Base-by-base conservation (phyloP, 345 rosid species). In the Clarkia xantiana region DNA sequence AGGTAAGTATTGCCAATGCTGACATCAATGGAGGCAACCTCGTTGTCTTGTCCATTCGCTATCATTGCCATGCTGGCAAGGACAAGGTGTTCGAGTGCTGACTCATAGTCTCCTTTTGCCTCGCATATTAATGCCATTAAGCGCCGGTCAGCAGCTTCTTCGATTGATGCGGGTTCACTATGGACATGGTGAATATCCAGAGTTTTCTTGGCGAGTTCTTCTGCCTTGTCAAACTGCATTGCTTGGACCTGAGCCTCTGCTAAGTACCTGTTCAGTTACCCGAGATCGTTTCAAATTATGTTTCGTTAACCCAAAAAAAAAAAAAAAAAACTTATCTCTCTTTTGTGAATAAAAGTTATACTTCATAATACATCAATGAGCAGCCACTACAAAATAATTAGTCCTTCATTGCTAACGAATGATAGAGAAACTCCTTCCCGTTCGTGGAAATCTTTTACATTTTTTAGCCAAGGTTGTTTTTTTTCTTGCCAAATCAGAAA, bases 21-120 rank as follows among this genome's bases (percentile, higher is more conserved):
- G 57, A 86, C 86, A 63, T 91, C 99, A 13, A 91, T 87, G 4
- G 99, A 78, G 14, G 96, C 99, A 54, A 91, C 96, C 69, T 86
- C 99, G 1, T 67, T 76, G 53, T 84, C 99, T 59, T 84, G 99
- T 42, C 84, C 97, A 40, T 73, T 82, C 0, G 99, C 94, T 54
- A 84, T 82, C 99, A 87, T 93, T 10, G 97, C 95, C 99, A 87
- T 93, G 68, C 99, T 93, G 20, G 99, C 91, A 39, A 93, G 90
- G 43, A 93, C 99, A 57, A 93, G 97, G 43, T 87, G 94, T 72
- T 93, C 99, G 0, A 93, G 94, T 15, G 97, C 91, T 10, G 77
- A 61, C 60, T 87, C 99, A 22, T 77, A 87, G 56, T 93, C 95
- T 62, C 95, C 95, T 66, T 84, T 84, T 12, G 99, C 99, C 79